phyloP scores from a whole-genome alignment of 163 green algal genomes.

The Scenedesmus sp. region DNA sequence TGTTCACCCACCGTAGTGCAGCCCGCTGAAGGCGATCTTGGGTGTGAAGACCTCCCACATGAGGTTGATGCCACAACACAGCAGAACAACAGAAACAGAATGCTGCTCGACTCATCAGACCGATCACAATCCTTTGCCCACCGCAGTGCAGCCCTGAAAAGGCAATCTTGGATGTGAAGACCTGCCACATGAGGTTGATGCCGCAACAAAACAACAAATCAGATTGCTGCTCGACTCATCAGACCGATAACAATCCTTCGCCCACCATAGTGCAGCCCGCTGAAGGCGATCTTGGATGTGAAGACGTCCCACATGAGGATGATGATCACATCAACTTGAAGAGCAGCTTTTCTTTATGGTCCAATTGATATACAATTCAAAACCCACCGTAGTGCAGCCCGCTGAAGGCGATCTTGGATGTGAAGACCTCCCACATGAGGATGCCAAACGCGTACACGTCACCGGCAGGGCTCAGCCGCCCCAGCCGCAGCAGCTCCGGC shows the following conservation, averaged over 20 bases:
- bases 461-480: neutral
- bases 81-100: neutral
- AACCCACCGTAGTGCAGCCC: neutral
- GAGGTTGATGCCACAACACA: neutral
- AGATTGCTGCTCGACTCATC: no score
- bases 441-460: conserved; percentile 64
- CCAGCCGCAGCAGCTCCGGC: neutral
- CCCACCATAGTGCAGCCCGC: neutral
- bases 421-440: conserved; percentile 63
- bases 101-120: neutral
- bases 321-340: neutral
- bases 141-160: neutral
- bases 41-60: neutral
- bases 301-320: neutral
- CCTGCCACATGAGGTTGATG: no score
- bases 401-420: neutral
- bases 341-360: neutral
- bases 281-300: neutral
- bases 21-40: neutral
- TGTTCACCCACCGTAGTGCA: neutral
- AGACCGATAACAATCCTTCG: no score
- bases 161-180: no score
- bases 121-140: neutral
- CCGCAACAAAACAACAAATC: no score
- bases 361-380: no score